Percentiles rank a stretch among this genome's conserved stretches.
Evolutionary conservation across 2,329 filamentous ascomycete species (phyloP).

Genomic region (Arachnopeziza araneosa): DNA sequence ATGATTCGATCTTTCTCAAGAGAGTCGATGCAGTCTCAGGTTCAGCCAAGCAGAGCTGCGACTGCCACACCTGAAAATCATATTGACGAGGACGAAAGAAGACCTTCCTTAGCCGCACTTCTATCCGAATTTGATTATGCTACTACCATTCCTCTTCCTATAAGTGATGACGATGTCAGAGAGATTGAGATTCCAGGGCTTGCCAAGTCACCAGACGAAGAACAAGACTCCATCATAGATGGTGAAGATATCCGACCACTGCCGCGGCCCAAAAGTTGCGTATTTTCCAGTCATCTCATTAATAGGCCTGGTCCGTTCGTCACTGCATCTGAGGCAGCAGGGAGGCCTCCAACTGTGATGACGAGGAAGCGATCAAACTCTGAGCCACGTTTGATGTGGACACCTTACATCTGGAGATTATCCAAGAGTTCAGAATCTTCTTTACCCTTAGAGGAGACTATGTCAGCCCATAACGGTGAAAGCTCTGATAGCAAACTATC

Average conservation of each 20-base stretch:
- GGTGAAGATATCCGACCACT: slow-evolving; percentile 30
- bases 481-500: neutral
- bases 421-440: slow-evolving; percentile 52
- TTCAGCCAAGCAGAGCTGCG: slow-evolving; percentile 30
- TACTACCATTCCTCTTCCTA: slow-evolving; percentile 62
- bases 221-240: slow-evolving; percentile 40
- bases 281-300: slow-evolving; percentile 30
- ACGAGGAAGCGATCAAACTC: slow-evolving; percentile 28
- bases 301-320: neutral
- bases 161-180: slow-evolving; percentile 61
- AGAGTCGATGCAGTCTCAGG: slow-evolving; percentile 36
- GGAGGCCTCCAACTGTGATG: neutral
- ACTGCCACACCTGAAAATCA: slow-evolving; percentile 36
- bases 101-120: slow-evolving; percentile 18
- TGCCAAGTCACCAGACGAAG: slow-evolving; percentile 56
- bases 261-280: slow-evolving; percentile 37
- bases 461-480: neutral
- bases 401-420: slow-evolving; percentile 64
- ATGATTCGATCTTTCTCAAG: slow-evolving; percentile 44
- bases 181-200: slow-evolving; percentile 78
- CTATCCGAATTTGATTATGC: slow-evolving; percentile 33
- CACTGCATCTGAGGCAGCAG: neutral
- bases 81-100: slow-evolving; percentile 14
- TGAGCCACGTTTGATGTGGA: slow-evolving; percentile 18
- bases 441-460: slow-evolving; percentile 30